Conservation (phyloP, 176 grass and related monocot genomes). For the Oropetium thomaeum region DNA sequence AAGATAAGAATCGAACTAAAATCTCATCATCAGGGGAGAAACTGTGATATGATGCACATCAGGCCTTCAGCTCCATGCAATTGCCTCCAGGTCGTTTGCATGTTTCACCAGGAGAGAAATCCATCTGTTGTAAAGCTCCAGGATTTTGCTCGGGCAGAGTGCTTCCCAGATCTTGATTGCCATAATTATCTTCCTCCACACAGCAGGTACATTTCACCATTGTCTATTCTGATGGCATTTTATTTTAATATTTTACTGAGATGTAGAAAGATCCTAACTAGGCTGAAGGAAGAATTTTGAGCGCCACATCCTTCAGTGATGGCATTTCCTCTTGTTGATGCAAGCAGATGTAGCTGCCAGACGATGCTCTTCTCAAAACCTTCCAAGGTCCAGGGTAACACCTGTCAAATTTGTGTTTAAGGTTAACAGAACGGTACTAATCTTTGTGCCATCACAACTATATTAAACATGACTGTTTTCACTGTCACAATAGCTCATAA, state of each 20-base stretch:
- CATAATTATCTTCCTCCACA: no score
- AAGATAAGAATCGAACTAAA: no score
- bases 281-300: constrained; percentile 80
- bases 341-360: constrained; percentile 63
- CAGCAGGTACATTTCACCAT: no score
- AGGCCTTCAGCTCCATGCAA: no score
- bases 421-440: neutral
- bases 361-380: constrained; percentile 65
- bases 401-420: constrained; percentile 34
- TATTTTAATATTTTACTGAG: neutral
- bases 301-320: constrained; percentile 85
- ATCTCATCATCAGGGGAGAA: no score
- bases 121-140: no score
- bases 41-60: no score
- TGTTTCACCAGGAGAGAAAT: no score
- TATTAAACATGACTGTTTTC: neutral
- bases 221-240: no score
- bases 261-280: constrained; percentile 33
- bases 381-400: constrained; percentile 92
- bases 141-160: no score
- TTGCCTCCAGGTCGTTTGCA: no score
- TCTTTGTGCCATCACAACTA: neutral
- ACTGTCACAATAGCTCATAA: neutral
- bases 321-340: constrained; percentile 91
- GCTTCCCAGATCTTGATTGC: no score